A percentile compares a stretch with the other conserved stretches of the same genome.
These are phyloP conservation scores for Leucaena leucocephala DNA, from an alignment of 306 rosid species.

Conservation along the genomic window DNA sequence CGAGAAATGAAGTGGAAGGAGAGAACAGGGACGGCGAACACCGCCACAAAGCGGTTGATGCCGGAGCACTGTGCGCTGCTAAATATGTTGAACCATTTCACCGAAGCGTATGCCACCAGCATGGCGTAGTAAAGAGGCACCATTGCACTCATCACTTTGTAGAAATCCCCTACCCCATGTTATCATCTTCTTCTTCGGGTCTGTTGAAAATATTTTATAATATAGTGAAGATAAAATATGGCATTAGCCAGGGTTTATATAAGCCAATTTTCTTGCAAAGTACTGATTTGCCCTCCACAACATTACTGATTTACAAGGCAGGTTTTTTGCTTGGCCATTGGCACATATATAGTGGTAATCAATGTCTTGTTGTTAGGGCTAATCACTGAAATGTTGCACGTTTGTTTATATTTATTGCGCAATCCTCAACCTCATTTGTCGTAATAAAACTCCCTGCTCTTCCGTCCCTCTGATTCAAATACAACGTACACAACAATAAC, in stretches of 20 bases:
- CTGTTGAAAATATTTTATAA: too few relatives aligned
- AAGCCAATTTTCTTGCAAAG: background rate
- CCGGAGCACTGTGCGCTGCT: constrained; percentile 82
- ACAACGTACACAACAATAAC: background rate
- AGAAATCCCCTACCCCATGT: constrained; percentile 67
- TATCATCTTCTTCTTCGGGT: constrained; percentile 57
- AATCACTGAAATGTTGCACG: constrained; percentile 35
- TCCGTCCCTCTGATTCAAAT: background rate
- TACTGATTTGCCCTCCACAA: constrained; percentile 34
- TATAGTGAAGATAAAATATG: background rate
- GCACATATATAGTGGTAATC: constrained; percentile 10
- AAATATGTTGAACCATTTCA: constrained; percentile 91
- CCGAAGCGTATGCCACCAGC: constrained; percentile 85
- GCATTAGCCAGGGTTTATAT: background rate
- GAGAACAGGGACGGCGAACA: constrained; percentile 80
- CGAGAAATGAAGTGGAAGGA: constrained; percentile 85
- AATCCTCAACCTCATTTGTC: background rate
- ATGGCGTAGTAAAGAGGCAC: constrained; percentile 89
- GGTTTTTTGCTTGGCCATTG: background rate
- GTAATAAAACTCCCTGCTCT: background rate
- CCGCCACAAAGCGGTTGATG: constrained; percentile 87
- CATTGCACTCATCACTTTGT: constrained; percentile 90
- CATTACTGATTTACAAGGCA: constrained; percentile 14
- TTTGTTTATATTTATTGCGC: constrained; percentile 14
- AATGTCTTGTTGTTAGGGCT: constrained; percentile 26